These are phyloP conservation scores for Boletus rubescentipes DNA, from an alignment of 768 basidiomycete species.

Conservation along the genomic window DNA sequence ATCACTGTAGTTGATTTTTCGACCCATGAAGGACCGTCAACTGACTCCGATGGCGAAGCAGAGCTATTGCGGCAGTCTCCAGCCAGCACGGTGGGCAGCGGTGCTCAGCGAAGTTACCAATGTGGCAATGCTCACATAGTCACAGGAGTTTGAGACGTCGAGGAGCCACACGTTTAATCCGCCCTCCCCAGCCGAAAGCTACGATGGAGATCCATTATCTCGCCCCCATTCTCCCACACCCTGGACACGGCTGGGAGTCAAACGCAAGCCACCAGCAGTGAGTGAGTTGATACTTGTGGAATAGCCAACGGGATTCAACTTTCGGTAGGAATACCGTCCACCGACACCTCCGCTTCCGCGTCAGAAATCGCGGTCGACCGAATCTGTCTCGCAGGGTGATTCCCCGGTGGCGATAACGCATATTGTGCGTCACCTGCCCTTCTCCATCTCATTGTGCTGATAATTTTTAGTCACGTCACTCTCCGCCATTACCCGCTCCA, in stretches of 20 bases:
- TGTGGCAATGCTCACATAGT: conserved; percentile 28
- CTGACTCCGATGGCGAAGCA: conserved; percentile 25
- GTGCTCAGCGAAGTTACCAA: conserved; percentile 26
- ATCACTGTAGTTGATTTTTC: conserved; percentile 33
- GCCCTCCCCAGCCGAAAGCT: conserved; percentile 37
- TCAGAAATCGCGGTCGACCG: conserved; percentile 35
- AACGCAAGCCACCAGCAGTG: conserved; percentile 29
- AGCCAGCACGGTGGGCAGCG: conserved; percentile 33
- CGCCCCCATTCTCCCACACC: conserved; percentile 38
- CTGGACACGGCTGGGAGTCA: conserved; percentile 27
- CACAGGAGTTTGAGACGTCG: conserved; percentile 33
- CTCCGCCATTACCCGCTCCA: conserved; percentile 23
- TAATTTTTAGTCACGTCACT: conserved; percentile 23
- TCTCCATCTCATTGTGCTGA: conserved; percentile 2
- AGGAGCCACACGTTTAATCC: conserved; percentile 31
- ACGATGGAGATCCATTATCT: conserved; percentile 33
- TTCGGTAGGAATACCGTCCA: conserved; percentile 50
- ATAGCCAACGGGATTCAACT: conserved; percentile 1
- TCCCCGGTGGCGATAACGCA: conserved; percentile 30
- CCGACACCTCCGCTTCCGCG: conserved; percentile 55
- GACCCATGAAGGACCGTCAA: conserved; percentile 23
- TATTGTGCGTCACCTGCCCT: conserved; percentile 20
- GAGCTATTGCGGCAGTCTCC: conserved; percentile 34
- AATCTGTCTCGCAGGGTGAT: conserved; percentile 31
- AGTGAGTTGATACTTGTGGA: conserved; percentile 7